Evolutionary conservation across 441 rosid genomes (phyloP).

Genomic region (Pelargonium australe): DNA sequence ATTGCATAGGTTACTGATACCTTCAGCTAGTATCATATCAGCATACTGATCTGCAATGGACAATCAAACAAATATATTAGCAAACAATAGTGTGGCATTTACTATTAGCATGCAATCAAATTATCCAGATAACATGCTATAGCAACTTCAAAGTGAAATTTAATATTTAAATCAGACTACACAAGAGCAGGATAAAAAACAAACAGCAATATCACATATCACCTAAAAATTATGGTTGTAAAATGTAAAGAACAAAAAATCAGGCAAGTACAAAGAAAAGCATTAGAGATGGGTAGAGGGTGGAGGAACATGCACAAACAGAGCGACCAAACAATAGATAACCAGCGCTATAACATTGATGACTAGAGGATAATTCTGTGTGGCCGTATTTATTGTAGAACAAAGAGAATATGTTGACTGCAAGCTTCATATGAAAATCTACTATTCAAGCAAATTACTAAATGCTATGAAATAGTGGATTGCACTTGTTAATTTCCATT

Average conservation of each 20-base stretch:
- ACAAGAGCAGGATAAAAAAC: background rate
- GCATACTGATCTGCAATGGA: constrained; percentile 54
- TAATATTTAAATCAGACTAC: background rate
- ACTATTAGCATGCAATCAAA: background rate
- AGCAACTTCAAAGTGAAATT: background rate
- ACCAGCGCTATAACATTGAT: too few relatives aligned
- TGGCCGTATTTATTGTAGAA: too few relatives aligned
- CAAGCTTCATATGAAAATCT: background rate
- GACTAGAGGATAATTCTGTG: too few relatives aligned
- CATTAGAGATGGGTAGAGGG: too few relatives aligned
- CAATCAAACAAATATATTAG: constrained; percentile 17
- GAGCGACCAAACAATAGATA: too few relatives aligned
- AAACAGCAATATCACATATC: too few relatives aligned
- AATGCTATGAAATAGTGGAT: background rate
- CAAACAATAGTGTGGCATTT: background rate
- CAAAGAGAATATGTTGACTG: background rate
- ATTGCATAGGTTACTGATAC: constrained; percentile 76
- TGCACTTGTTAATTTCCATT: too few relatives aligned
- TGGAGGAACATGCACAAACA: too few relatives aligned
- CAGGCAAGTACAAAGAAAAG: too few relatives aligned
- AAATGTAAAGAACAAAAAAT: too few relatives aligned
- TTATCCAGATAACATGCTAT: background rate
- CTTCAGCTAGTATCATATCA: constrained; percentile 87
- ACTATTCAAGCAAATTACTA: background rate
- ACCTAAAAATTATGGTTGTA: too few relatives aligned